phyloP scores from a whole-genome alignment of 1,284 basidiomycete genomes.

The Mycosarcoma mackinlayi region DNA sequence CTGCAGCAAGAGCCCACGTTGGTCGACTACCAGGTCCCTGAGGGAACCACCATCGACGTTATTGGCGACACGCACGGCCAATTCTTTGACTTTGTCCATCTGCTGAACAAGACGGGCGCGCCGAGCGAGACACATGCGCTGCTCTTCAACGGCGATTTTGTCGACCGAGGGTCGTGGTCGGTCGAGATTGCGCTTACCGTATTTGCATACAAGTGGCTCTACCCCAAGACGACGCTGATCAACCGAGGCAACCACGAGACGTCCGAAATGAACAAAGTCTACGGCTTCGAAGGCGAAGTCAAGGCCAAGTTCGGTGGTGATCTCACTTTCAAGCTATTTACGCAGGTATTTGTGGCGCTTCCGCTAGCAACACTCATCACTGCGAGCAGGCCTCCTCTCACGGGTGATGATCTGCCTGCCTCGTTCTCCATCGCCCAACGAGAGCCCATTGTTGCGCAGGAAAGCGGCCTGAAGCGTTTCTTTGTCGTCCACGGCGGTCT shows the following conservation, averaged over 20 bases:
- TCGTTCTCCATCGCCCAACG: conserved; percentile 57
- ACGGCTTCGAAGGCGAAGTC: conserved; percentile 92
- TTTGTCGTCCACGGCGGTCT: conserved; percentile 92
- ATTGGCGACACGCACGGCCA: conserved; percentile 65
- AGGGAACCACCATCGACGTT: conserved; percentile 74
- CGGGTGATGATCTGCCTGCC: conserved; percentile 49
- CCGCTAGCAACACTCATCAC: conserved; percentile 88
- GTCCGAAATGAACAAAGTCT: conserved; percentile 77
- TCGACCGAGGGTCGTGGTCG: conserved; percentile 96
- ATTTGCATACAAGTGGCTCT: conserved; percentile 90
- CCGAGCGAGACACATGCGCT: conserved; percentile 62
- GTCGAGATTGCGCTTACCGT: conserved; percentile 94
- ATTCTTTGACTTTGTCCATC: conserved; percentile 92
- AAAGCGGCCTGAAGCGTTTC: conserved; percentile 81
- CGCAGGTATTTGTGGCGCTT: conserved; percentile 61
- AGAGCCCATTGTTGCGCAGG: conserved; percentile 78
- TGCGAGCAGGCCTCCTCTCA: conserved; percentile 75
- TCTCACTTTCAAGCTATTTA: conserved; percentile 66
- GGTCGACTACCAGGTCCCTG: conserved; percentile 80
- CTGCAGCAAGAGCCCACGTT: conserved; percentile 84
- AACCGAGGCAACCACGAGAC: conserved; percentile 96
- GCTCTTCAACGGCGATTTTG: conserved; percentile 70
- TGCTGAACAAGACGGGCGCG: conserved; percentile 83
- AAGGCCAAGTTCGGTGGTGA: conserved; percentile 72
- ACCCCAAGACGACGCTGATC: conserved; percentile 63